Base-by-base conservation (phyloP, 805 yeast species). In the Lachancea waltii region DNA sequence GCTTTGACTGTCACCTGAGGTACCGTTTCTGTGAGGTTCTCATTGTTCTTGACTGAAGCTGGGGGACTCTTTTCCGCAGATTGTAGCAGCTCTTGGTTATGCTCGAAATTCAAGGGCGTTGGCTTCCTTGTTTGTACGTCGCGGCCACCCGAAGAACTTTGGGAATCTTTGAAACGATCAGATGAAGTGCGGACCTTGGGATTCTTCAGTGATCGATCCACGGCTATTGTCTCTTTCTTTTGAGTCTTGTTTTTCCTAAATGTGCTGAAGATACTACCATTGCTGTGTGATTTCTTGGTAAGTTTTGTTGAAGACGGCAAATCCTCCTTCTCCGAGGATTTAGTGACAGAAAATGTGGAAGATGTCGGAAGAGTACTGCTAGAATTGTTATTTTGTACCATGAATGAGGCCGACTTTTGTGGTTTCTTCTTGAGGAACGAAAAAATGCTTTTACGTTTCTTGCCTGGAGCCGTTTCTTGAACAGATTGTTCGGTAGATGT, bases 351-450 rank as follows among this genome's bases (percentile, higher is more conserved):
- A 25, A 44, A 45, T 2, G 52, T 46, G 2, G 44, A 40, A 28
- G 50, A 50, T 39, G 41, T 43, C 26, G 47, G 48, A 30, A 46
- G 44, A 24, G 8, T 30, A 27, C 31, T 43, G 14, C 18, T 35
- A 3, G 29, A 13, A 7, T 14, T 23, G 13, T 24, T 11, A 13
- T 22, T 19, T 11, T 9, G 15, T 13, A 16, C 36, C n/a, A 33
- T 19, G n/a, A 38, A 33, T 15, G 42, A 38, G 6, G 20, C 26
- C 23, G 36, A 33, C 29, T 33, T 38, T 27, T 28, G 42, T 11
- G 40, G 43, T 15, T 51, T 56, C 31, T 44, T 55, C 37, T 47
- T 53, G 15, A 56, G 40, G 32, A 56, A 58, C n/a, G 60, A 56
- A 37, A 57, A 56, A 14, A 56, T 43, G 36, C 56, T 50, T 27